A percentile compares a stretch with the other conserved stretches of the same genome.
Evolutionary conservation across 2,329 filamentous ascomycete genomes (phyloP).

Genomic region (Aspergillus quadricinctus): DNA sequence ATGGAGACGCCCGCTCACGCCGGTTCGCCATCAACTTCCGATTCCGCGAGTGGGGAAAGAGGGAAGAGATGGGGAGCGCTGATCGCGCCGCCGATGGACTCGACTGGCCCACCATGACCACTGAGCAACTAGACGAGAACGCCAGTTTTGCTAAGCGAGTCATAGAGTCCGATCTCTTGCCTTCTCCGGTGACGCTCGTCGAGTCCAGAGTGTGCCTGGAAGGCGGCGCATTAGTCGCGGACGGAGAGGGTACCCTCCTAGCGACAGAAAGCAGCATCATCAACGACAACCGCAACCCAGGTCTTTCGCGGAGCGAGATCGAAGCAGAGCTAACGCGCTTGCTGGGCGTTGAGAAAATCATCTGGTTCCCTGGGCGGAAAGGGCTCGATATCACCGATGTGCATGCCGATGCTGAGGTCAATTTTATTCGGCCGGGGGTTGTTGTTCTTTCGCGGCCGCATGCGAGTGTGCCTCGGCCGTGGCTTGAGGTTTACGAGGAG

Average conservation of each 20-base stretch:
- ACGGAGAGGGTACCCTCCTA: constrained; percentile 33
- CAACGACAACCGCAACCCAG: constrained; percentile 26
- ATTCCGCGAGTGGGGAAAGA: constrained; percentile 20
- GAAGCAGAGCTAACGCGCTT: constrained; percentile 23
- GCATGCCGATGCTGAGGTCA: constrained; percentile 22
- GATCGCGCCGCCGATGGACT: constrained; percentile 8
- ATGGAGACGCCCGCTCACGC: background rate
- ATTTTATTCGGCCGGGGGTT: constrained; percentile 16
- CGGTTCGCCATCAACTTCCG: constrained; percentile 15
- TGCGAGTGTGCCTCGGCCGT: constrained; percentile 10
- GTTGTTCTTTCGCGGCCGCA: constrained; percentile 23
- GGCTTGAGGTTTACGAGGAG: constrained; percentile 17
- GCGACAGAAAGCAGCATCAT: constrained; percentile 31
- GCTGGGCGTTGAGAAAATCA: constrained; percentile 27
- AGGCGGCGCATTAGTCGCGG: constrained; percentile 31
- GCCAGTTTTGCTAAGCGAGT: constrained; percentile 10
- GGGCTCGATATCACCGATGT: constrained; percentile 31
- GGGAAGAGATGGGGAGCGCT: constrained; percentile 8
- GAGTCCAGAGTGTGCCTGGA: constrained; percentile 22
- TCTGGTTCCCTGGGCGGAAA: constrained; percentile 30
- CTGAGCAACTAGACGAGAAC: constrained; percentile 12
- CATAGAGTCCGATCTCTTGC: constrained; percentile 5
- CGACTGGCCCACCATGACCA: constrained; percentile 11
- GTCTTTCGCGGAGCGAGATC: constrained; percentile 16
- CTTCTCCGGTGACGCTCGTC: constrained; percentile 9